Evolutionary conservation across 352 stramenopile genomes (phyloP), one percentile per base, ranked within the genome.

Genomic region (Pilasporangium apinafurcum): DNA sequence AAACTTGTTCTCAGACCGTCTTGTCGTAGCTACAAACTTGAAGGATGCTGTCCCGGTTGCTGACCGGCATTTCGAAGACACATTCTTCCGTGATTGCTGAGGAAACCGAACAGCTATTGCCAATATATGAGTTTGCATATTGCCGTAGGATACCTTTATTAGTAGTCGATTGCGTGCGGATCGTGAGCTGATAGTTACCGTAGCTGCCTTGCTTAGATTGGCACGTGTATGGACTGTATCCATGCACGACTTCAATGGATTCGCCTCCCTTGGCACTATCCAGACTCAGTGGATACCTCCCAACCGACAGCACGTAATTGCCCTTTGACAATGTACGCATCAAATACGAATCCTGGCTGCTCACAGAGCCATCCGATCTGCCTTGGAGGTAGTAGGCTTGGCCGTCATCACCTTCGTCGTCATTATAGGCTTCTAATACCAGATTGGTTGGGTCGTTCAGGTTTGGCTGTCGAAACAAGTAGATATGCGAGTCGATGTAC

Each of bases 401-500:
- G 51, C 77, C 72, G 37, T 86, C 72, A 31, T 83, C 70, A 7
- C 59, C 76, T 50, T 78, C 65, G 26, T 86, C 76, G 52, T 87
- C 71, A 35, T 88, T 86, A 24, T 44, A 74, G n/a, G 59, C 72
- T 2, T 86, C 39, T 8, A 75, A 43, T 9, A 48, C 53, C 20
- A 78, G 46, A 5, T 48, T 44, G n/a, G n/a, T n/a, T 4, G 59
- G 53, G 3, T 75, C 52, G 1, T 45, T 39, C 4, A 21, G 28
- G n/a, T n/a, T n/a, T n/a, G n/a, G n/a, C 24, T 61, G 64, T 18
- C 44, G 30, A 36, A 80, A 84, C 8, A 86, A 44, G 33, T 61
- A 72, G 9, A 86, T 51, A 25, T 84, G 65, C 14, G 76, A 78
- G 56, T 86, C 72, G 31, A 88, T 84, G 49, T 63, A 86, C 1